phyloP scores from a whole-genome alignment of 768 basidiomycete genomes.

The Terana coerulea region DNA sequence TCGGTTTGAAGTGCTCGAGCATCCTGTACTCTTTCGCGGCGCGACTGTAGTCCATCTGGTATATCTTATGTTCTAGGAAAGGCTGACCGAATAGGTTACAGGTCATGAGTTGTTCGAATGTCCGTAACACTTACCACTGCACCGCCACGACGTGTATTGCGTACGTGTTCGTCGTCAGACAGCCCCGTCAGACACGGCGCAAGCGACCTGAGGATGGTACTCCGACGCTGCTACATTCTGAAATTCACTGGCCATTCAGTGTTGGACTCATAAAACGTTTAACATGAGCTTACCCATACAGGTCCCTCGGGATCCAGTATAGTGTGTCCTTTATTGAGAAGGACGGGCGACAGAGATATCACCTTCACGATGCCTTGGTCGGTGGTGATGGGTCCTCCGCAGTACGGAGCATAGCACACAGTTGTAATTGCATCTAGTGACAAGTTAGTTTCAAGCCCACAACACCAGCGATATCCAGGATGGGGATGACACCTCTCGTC shows the following conservation, averaged over 20 bases:
- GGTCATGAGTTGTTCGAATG: no score
- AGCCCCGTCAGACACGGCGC: conserved; percentile 82
- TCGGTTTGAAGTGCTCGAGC: conserved; percentile 82
- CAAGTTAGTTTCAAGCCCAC: no score
- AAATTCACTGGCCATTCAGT: no score
- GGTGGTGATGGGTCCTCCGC: conserved; percentile 68
- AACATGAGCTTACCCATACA: conserved; percentile 77
- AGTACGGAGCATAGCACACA: conserved; percentile 62
- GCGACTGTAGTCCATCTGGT: conserved; percentile 84
- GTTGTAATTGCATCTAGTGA: conserved; percentile 64
- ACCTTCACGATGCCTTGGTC: conserved; percentile 84
- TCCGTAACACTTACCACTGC: conserved; percentile 62
- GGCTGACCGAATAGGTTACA: no score
- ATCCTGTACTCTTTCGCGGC: conserved; percentile 74
- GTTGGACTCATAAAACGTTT: no score
- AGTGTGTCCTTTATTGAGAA: conserved; percentile 70
- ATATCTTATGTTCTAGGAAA: conserved; percentile 75
- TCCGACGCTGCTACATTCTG: conserved; percentile 77
- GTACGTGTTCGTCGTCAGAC: conserved; percentile 69
- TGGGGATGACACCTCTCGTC: conserved; percentile 54
- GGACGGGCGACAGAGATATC: conserved; percentile 66
- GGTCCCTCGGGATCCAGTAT: conserved; percentile 75
- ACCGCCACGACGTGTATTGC: conserved; percentile 66
- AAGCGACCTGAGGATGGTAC: conserved; percentile 81
- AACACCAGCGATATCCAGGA: no score